Evolutionary conservation across 306 rosid genomes (phyloP).

Genomic region (Ceratonia siliqua): DNA sequence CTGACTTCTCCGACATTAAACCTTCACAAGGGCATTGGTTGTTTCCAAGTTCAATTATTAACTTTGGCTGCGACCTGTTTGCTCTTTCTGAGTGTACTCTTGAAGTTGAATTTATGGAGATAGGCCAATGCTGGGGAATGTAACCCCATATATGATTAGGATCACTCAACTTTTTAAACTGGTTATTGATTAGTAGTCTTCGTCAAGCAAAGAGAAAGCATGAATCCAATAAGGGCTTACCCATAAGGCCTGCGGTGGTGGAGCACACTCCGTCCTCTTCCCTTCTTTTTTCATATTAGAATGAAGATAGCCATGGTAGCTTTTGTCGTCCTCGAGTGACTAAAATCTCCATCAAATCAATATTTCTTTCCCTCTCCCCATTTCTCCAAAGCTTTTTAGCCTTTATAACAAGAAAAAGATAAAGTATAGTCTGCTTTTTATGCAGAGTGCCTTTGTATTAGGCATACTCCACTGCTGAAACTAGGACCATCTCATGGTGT

Average conservation of each 20-base stretch:
- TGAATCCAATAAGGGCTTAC: conserved; percentile 30
- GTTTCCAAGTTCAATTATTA: background rate
- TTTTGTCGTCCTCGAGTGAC: background rate
- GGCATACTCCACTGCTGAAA: conserved; percentile 38
- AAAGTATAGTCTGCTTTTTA: conserved; percentile 38
- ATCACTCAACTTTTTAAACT: conserved; percentile 32
- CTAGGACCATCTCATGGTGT: conserved; percentile 34
- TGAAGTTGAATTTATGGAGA: conserved; percentile 33
- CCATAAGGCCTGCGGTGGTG: conserved; percentile 45
- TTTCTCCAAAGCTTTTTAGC: conserved; percentile 26
- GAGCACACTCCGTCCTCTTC: conserved; percentile 27
- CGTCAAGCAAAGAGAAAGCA: conserved; percentile 39
- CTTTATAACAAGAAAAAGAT: conserved; percentile 26
- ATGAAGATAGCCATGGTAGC: background rate
- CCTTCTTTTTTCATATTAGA: background rate
- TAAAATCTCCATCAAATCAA: conserved; percentile 31
- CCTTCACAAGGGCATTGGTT: background rate
- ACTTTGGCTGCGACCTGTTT: conserved; percentile 10
- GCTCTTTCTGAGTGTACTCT: conserved; percentile 1
- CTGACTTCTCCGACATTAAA: background rate
- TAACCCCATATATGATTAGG: conserved; percentile 3
- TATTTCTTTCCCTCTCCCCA: conserved; percentile 11
- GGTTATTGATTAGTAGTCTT: conserved; percentile 35
- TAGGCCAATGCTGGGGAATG: background rate
- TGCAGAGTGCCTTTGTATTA: conserved; percentile 43